A percentile compares a stretch with the other conserved stretches of the same genome.
Conservation (phyloP, 345 rosid species). For the Linum usitatissimum region DNA sequence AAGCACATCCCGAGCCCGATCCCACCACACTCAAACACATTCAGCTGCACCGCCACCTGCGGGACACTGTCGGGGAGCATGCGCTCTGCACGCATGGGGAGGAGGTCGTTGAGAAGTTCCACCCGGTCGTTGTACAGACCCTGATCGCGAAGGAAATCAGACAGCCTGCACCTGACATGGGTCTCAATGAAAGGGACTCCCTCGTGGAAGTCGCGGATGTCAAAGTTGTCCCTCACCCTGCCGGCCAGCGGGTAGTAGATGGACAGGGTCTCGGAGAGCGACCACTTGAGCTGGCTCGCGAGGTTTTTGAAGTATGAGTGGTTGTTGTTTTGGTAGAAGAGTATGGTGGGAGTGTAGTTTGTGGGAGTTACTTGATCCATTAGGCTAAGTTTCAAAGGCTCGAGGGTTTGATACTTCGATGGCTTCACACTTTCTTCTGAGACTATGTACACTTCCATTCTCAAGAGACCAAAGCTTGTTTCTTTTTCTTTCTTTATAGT, state of each 20-base stretch:
- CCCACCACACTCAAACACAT: constrained; percentile 15
- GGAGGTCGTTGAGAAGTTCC: constrained; percentile 7
- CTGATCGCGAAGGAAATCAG: constrained; percentile 3
- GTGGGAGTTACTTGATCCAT: constrained; percentile 17
- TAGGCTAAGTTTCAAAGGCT: constrained; percentile 12
- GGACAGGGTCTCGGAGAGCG: constrained; percentile 13
- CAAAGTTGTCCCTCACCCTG: constrained; percentile 8
- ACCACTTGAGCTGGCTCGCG: constrained; percentile 1
- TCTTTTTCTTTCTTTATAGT: too few species aligned
- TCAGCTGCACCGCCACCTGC: constrained; percentile 9
- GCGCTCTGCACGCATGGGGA: constrained; percentile 7
- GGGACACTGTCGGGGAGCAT: not conserved
- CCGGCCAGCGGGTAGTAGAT: constrained; percentile 19
- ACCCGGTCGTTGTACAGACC: not conserved
- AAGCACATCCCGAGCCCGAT: constrained; percentile 8
- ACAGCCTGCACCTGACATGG: not conserved
- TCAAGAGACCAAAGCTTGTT: not conserved
- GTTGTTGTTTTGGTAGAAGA: constrained; percentile 5
- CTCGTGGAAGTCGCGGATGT: constrained; percentile 10
- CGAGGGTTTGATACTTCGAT: not conserved
- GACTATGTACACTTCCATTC: constrained; percentile 11
- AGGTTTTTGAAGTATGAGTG: not conserved
- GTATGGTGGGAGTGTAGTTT: constrained; percentile 1
- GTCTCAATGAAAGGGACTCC: constrained; percentile 12
- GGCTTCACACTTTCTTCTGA: constrained; percentile 17